Conservation (phyloP, 2,329 filamentous ascomycete species). For the Colletotrichum cereale region DNA sequence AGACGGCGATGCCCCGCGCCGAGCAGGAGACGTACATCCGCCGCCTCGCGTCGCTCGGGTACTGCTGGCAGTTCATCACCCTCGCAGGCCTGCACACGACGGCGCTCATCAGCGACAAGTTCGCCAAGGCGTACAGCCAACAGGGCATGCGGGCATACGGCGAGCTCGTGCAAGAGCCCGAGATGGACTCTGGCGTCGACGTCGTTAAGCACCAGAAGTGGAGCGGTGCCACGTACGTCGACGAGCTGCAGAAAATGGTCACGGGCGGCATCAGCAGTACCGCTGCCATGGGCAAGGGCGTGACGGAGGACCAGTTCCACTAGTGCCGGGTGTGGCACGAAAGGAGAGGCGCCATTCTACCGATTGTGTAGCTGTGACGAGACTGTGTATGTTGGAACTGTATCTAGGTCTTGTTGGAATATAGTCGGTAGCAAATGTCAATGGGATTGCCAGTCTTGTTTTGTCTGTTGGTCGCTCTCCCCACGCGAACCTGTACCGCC, state of each 20-base stretch:
- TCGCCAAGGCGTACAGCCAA: conserved; percentile 83
- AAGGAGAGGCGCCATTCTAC: background rate
- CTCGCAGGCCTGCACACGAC: conserved; percentile 96
- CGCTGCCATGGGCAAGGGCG: conserved; percentile 95
- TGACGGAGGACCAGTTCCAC: conserved; percentile 98
- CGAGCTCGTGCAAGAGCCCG: conserved; percentile 96
- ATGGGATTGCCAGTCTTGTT: conserved; percentile 1
- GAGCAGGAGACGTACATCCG: conserved; percentile 99
- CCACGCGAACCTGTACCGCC: background rate
- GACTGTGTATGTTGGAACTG: conserved; percentile 22
- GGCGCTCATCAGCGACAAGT: conserved; percentile 90
- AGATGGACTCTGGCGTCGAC: conserved; percentile 91
- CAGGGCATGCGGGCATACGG: conserved; percentile 96
- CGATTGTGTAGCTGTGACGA: background rate
- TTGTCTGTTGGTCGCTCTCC: background rate
- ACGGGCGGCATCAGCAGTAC: conserved; percentile 92
- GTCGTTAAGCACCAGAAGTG: conserved; percentile 99
- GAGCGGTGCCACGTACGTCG: conserved; percentile 94
- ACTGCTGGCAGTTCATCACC: conserved; percentile 99
- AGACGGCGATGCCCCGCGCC: conserved; percentile 88
- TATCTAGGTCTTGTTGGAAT: conserved; percentile 15
- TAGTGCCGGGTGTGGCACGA: conserved; percentile 18
- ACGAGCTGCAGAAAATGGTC: conserved; percentile 97
- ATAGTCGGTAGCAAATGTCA: conserved; percentile 19
- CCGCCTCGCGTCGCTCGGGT: conserved; percentile 86